A percentile compares a stretch with the other conserved stretches of the same genome.
Evolutionary conservation across 805 yeast genomes (phyloP).

Genomic region (Grigorovia jiainica): DNA sequence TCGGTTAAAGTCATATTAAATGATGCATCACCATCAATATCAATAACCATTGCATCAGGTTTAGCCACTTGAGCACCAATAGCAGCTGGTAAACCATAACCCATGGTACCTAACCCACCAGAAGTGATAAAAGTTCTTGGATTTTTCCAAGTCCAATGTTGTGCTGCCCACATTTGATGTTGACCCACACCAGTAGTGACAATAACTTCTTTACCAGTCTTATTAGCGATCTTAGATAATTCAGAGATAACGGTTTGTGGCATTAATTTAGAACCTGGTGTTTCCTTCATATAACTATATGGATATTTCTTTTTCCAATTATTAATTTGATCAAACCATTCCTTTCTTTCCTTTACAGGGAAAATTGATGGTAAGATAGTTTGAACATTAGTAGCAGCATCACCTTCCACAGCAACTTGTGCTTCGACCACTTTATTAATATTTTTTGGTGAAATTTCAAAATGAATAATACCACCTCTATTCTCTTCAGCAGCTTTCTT

Average conservation of each 20-base stretch:
- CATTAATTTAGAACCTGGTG: slow-evolving; percentile 70
- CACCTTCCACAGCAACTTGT: slow-evolving; percentile 95
- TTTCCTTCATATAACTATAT: slow-evolving; percentile 70
- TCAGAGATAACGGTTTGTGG: slow-evolving; percentile 88
- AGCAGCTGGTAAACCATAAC: slow-evolving; percentile 94
- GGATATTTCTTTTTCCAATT: slow-evolving; percentile 86
- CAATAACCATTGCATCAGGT: slow-evolving; percentile 92
- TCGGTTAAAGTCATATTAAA: slow-evolving; percentile 96
- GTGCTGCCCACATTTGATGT: slow-evolving; percentile 99
- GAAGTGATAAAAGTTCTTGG: slow-evolving; percentile 94
- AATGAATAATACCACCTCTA: slow-evolving; percentile 94
- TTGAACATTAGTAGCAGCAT: slow-evolving; percentile 71
- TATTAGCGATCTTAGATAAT: slow-evolving; percentile 59
- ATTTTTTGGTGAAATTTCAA: slow-evolving; percentile 93
- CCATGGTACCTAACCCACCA: slow-evolving; percentile 99
- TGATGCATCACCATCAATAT: slow-evolving; percentile 97
- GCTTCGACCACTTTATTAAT: slow-evolving; percentile 96
- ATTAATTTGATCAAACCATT: slow-evolving; percentile 67
- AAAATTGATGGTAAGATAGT: slow-evolving; percentile 63
- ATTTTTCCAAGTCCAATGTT: slow-evolving; percentile 85
- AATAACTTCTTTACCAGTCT: slow-evolving; percentile 55
- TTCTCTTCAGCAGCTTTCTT: slow-evolving; percentile 77
- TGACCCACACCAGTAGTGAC: slow-evolving; percentile 98
- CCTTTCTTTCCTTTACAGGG: slow-evolving; percentile 56
- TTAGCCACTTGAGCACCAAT: slow-evolving; percentile 96